Evolutionary conservation across 73 alveolate genomes (phyloP), one percentile per base, ranked within the genome.

Genomic region (Urostyla sp.): DNA sequence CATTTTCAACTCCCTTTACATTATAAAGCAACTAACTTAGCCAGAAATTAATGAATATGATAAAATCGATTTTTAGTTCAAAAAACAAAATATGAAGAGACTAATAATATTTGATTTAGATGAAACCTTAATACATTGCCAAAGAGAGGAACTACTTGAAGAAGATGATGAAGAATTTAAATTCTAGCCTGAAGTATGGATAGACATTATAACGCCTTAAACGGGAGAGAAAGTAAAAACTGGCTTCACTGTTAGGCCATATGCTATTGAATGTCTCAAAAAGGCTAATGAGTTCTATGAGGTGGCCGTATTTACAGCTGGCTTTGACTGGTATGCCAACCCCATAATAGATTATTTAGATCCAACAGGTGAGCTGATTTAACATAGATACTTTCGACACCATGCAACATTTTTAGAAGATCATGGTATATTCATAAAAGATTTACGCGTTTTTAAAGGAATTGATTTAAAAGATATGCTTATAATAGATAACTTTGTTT

Each of bases 271-370:
- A 18, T 91, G 89, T 57, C 67, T 91, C 26, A 67, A 69, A 63
- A 85, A 83, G 56, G 95, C 94, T 10, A 84, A 80, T 31, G 35
- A 76, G 52, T 48, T 55, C 48, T 91, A 67, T 59, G 95, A 91
- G 40, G 92, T 91, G 43, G 81, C 86, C 21, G 80, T 91, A 28
- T 91, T 87, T 55, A 91, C 97, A 1, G 97, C 97, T 0, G 81
- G 94, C 57, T 75, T 80, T 1, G 75, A 80, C 23, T 56, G 88
- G 75, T 91, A 83, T 59, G 97, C 97, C 0, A 87, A 91, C 58
- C 75, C 92, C 18, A 87, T 91, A 8, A 67, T 91, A n/a, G 90
- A 91, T 74, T 40, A 82, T 20, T 52, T 91, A 31, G 97, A 91
- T 77, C 92, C 91, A 35, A 75, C 57, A 18, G 88, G 91, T 34